Evolutionary conservation across 805 yeast genomes (phyloP).

Genomic region (Myxozyma sirexii): DNA sequence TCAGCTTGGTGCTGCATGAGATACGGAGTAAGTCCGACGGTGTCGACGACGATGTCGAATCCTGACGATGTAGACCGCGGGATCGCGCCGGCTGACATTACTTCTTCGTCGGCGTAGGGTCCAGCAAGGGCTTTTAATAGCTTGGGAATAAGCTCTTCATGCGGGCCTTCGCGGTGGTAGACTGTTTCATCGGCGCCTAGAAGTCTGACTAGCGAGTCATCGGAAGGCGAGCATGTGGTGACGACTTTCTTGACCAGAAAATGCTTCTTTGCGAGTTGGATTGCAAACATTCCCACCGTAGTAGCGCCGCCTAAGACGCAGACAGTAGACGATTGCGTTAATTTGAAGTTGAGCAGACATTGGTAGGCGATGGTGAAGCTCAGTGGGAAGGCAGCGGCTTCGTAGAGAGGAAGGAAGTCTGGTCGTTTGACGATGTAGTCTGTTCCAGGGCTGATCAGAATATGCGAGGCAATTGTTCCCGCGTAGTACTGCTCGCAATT

Average conservation of each 20-base stretch:
- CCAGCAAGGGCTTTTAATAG: constrained; percentile 27
- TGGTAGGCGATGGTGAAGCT: constrained; percentile 65
- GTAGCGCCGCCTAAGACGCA: constrained; percentile 77
- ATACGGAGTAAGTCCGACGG: constrained; percentile 61
- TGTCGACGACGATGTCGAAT: constrained; percentile 67
- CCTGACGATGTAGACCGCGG: constrained; percentile 39
- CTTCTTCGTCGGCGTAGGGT: constrained; percentile 14
- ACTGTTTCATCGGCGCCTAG: constrained; percentile 63
- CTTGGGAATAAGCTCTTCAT: constrained; percentile 37
- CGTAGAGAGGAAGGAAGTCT: constrained; percentile 49
- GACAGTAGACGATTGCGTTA: constrained; percentile 52
- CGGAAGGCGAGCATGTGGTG: constrained; percentile 56
- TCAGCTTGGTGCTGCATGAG: constrained; percentile 52
- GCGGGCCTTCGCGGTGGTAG: constrained; percentile 54
- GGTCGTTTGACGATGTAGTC: constrained; percentile 58
- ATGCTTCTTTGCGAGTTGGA: constrained; percentile 58
- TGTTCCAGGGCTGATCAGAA: constrained; percentile 55
- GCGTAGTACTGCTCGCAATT: constrained; percentile 44
- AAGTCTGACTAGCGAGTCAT: constrained; percentile 49
- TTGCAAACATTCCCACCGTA: constrained; percentile 59
- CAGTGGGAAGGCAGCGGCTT: constrained; percentile 69
- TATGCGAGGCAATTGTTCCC: constrained; percentile 62
- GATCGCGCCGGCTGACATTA: background rate
- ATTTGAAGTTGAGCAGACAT: constrained; percentile 44
- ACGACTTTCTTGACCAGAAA: constrained; percentile 55